These are phyloP conservation scores for Chrysosporium keratinophilum DNA, from an alignment of 2,329 filamentous ascomycete genomes.

Conservation along the genomic window DNA sequence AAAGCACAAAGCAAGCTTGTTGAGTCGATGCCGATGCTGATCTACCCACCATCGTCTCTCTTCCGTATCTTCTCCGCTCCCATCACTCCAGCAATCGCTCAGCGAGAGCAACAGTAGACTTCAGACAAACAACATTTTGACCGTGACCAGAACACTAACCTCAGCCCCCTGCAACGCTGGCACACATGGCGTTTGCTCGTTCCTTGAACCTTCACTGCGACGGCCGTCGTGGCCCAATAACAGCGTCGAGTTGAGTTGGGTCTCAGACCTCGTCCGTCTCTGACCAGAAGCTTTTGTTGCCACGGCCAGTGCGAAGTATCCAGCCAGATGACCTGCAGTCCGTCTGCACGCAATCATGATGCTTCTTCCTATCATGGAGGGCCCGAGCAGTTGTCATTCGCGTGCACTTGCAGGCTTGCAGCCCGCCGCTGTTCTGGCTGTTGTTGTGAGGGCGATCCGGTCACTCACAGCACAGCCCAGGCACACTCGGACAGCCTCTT, in stretches of 20 bases:
- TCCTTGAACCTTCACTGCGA: neutral
- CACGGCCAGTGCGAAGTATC: neutral
- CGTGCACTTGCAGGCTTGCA: neutral
- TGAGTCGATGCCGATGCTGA: no score
- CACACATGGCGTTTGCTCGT: slow-evolving; percentile 7
- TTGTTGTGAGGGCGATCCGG: no score
- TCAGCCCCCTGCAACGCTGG: slow-evolving; percentile 5
- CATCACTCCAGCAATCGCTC: neutral
- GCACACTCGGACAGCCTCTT: neutral
- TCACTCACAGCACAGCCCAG: no score
- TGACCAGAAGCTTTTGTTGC: neutral
- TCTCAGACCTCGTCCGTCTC: neutral
- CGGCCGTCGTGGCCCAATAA: slow-evolving; percentile 10
- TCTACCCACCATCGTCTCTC: neutral
- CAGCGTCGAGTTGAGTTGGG: neutral
- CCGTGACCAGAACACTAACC: neutral
- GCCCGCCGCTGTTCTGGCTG: no score
- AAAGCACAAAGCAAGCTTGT: neutral
- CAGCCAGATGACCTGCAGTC: neutral
- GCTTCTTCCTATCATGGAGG: neutral
- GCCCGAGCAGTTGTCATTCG: slow-evolving; percentile 6
- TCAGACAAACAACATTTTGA: neutral
- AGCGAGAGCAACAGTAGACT: neutral
- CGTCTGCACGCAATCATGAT: no score
- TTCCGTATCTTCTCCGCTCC: neutral